Conservation (phyloP, 176 grass and related monocot genomes). For the Puccinellia tenuiflora region DNA sequence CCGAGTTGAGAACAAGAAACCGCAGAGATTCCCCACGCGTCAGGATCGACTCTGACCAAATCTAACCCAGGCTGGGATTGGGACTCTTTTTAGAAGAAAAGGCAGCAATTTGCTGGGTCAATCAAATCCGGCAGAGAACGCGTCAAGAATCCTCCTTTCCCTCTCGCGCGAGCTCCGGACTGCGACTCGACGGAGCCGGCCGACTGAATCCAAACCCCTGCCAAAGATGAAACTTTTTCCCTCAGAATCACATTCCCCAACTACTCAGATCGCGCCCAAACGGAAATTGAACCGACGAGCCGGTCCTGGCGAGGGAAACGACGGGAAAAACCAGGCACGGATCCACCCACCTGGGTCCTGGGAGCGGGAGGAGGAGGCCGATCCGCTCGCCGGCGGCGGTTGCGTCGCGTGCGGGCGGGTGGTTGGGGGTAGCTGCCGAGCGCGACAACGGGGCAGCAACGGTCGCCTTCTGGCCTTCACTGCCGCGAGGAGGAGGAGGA, state of each 20-base stretch:
- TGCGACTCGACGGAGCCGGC: background rate
- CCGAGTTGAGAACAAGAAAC: background rate
- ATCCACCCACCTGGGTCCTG: slow-evolving; percentile 17
- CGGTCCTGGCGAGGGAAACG: background rate
- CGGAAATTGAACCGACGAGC: background rate
- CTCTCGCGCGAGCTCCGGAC: background rate
- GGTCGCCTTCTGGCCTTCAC: slow-evolving; percentile 9
- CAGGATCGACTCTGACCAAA: slow-evolving; percentile 15
- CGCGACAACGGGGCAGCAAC: background rate
- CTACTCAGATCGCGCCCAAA: slow-evolving; percentile 15
- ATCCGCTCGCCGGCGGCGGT: background rate
- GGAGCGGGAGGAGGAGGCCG: background rate
- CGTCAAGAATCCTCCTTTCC: background rate
- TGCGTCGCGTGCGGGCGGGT: background rate
- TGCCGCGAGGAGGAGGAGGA: background rate
- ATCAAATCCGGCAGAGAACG: slow-evolving; percentile 22
- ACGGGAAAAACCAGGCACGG: background rate
- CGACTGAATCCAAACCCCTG: slow-evolving; percentile 5
- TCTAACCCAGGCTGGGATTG: background rate
- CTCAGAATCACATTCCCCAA: background rate
- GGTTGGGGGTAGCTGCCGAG: background rate
- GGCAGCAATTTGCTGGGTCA: background rate
- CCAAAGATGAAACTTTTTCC: background rate
- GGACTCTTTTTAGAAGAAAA: background rate
- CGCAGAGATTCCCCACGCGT: slow-evolving; percentile 9